Percentiles rank a stretch among this genome's conserved stretches.
These are phyloP conservation scores for Monosporozyma servazzii DNA, from an alignment of 805 yeast species.

Conservation along the genomic window DNA sequence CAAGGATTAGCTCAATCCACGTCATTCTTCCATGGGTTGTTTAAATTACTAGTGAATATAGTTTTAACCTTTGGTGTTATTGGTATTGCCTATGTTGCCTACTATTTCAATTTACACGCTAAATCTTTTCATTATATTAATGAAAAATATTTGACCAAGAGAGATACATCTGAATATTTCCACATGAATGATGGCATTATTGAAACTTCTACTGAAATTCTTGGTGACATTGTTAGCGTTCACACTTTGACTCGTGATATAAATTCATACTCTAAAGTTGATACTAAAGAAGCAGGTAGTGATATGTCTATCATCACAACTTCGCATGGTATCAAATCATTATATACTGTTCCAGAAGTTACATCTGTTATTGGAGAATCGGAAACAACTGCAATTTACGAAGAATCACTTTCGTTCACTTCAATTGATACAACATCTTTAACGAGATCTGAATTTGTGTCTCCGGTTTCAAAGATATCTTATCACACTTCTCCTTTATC, in stretches of 20 bases:
- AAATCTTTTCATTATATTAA: conserved; percentile 13
- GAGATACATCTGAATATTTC: conserved; percentile 12
- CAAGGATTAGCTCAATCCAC: conserved; percentile 34
- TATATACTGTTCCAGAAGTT: not conserved
- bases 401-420: not conserved
- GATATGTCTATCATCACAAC: not conserved
- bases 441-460: not conserved
- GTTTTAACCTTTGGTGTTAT: conserved; percentile 22
- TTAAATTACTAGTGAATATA: conserved; percentile 18
- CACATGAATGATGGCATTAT: conserved; percentile 10
- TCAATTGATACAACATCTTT: not conserved
- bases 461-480: not conserved
- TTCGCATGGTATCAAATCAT: not conserved
- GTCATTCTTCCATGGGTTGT: conserved; percentile 17
- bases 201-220: conserved; percentile 12
- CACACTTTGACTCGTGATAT: conserved; percentile 8
- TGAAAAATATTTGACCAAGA: conserved; percentile 12
- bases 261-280: conserved; percentile 1
- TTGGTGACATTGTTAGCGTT: conserved; percentile 15
- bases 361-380: not conserved
- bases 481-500: not conserved
- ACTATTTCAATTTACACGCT: conserved; percentile 19
- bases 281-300: not conserved
- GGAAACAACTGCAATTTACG: not conserved
- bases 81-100: conserved; percentile 15